Percentiles rank a stretch among this genome's conserved stretches.
phyloP scores from a whole-genome alignment of 495 filamentous ascomycete species.

The Annulohypoxylon maeteangense region DNA sequence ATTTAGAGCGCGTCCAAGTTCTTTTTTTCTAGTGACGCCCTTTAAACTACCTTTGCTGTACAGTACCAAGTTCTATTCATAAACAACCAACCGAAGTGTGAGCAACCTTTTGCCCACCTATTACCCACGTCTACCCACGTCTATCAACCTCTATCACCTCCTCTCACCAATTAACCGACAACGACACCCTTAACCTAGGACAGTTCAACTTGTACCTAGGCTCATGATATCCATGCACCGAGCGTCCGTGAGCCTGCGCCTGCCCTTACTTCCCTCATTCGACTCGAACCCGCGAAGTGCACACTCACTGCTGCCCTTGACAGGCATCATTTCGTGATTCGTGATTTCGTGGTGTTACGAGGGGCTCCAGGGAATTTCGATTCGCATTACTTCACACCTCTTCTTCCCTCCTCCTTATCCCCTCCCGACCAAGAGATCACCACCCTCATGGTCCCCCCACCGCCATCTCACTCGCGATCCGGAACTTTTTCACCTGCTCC shows the following conservation, averaged over 20 bases:
- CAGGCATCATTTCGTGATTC: conserved; percentile 33
- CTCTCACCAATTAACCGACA: conserved; percentile 17
- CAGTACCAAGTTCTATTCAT: conserved; percentile 7
- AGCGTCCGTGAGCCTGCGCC: conserved; percentile 32
- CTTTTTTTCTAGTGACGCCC: conserved; percentile 9
- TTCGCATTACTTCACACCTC: conserved; percentile 39
- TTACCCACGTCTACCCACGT: not conserved
- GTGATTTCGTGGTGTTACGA: conserved; percentile 38
- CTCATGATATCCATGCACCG: conserved; percentile 45
- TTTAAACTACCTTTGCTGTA: conserved; percentile 3
- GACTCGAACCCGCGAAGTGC: conserved; percentile 10
- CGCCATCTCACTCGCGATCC: conserved; percentile 52
- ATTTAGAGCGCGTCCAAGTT: conserved; percentile 13
- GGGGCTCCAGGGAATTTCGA: conserved; percentile 46
- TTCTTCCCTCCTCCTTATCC: conserved; percentile 30
- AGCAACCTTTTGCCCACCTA: not conserved
- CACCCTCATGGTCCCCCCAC: conserved; percentile 53
- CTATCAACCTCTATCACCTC: conserved; percentile 13
- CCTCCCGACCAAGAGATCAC: conserved; percentile 42
- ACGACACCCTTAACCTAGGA: not conserved
- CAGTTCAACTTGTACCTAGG: conserved; percentile 19
- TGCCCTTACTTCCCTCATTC: conserved; percentile 11
- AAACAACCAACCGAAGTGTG: not conserved
- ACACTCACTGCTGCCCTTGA: conserved; percentile 25
- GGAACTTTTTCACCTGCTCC: conserved; percentile 67